Base-by-base conservation (phyloP, 2,329 filamentous ascomycete species). In the Fusarium xylarioides region DNA sequence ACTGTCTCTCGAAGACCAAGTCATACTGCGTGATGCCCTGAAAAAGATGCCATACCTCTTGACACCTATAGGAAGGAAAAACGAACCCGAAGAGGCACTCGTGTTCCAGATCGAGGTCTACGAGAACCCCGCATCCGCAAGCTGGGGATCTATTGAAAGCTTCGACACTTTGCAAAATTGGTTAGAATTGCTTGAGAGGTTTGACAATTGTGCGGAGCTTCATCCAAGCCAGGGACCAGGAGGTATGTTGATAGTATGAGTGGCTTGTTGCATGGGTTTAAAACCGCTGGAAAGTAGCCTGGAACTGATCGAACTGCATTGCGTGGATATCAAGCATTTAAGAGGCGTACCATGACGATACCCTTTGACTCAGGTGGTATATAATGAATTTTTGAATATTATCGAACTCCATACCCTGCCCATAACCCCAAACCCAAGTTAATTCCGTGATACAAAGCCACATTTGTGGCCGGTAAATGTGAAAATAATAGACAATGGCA, bases 341-440 rank as follows among this genome's bases (percentile, higher is more conserved):
- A 40, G 62, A 54, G 53, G 71, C 56, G 56, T 53, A 68, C 38
- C 52, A 65, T 37, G 42, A 43, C 23, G 65, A 74, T 70, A 74
- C 73, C 69, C 63, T 30, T 63, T 57, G 69, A 63, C 40, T 63
- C 52, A 61, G 55, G 52, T 54, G 69, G 64, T 37, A 38, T 46
- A 63, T 43, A 61, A 61, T 30, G 52, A 63, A 64, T 65, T 28
- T 28, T 43, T 63, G 54, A 67, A 71, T 66, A 71, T 69, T 47
- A 66, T 71, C 46, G 53, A 66, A 77, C 74, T 77, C 76, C 74
- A 32, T 76, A 58, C 74, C 77, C 21, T 72, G 68, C 57, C 72
- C 75, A 49, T 76, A 59, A 70, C 43, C 69, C 75, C 59, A 70
- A 62, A 44, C 61, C 73, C 59, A 59, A 61, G 67, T 64, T 59